Evolutionary conservation across 2,329 filamentous ascomycete species (phyloP).

Genomic region (Davidsoniella australis): DNA sequence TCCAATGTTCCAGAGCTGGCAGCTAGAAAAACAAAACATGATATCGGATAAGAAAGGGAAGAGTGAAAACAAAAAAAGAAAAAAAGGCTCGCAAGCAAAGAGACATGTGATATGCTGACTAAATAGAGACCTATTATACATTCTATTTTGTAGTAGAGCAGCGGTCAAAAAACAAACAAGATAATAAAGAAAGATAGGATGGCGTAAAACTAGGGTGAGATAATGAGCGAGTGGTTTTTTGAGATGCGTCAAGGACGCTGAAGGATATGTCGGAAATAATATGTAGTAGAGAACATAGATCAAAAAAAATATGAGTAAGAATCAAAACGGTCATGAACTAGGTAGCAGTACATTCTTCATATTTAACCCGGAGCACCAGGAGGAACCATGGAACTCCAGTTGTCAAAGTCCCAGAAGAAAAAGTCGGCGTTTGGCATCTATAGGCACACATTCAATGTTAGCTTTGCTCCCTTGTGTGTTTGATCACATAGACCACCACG

Average conservation of each 20-base stretch:
- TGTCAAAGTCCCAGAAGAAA: conserved; percentile 10
- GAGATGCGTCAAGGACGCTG: no score
- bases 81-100: not conserved
- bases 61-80: not conserved
- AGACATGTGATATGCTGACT: not conserved
- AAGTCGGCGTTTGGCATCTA: conserved; percentile 7
- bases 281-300: no score
- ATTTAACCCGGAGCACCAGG: conserved; percentile 10
- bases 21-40: no score
- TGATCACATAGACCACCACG: no score
- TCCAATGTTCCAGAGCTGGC: no score
- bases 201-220: no score
- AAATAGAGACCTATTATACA: no score
- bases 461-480: not conserved
- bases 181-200: not conserved
- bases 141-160: no score
- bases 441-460: not conserved
- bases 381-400: conserved; percentile 12
- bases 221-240: no score
- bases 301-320: not conserved
- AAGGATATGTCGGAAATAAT: not conserved
- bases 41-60: no score
- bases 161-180: not conserved
- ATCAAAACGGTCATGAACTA: not conserved
- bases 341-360: not conserved